A percentile compares a stretch with the other conserved stretches of the same genome.
These are phyloP conservation scores for Xerocomellus amylosporus DNA, from an alignment of 768 basidiomycete genomes.

Conservation along the genomic window DNA sequence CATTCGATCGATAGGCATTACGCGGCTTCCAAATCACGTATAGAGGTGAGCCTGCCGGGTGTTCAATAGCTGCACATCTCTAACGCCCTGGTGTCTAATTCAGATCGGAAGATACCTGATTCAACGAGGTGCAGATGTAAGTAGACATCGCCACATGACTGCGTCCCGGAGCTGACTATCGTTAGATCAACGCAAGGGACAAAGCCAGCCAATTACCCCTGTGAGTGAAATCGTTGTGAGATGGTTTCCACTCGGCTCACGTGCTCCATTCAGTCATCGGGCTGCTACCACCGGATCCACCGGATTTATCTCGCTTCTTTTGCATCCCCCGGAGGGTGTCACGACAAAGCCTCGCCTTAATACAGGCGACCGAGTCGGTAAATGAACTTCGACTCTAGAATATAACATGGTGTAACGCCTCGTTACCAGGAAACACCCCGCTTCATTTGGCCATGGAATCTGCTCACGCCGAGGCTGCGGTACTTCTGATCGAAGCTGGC, in stretches of 20 bases:
- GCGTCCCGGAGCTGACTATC: slow-evolving; percentile 30
- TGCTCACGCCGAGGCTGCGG: slow-evolving; percentile 88
- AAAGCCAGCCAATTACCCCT: slow-evolving; percentile 90
- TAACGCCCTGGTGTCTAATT: slow-evolving; percentile 27
- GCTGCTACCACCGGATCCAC: slow-evolving; percentile 94
- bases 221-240: slow-evolving; percentile 35
- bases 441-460: slow-evolving; percentile 97
- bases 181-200: slow-evolving; percentile 91
- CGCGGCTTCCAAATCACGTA: slow-evolving; percentile 86
- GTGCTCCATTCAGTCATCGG: slow-evolving; percentile 62
- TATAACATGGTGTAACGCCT: neutral
- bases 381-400: slow-evolving; percentile 12
- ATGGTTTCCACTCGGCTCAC: slow-evolving; percentile 2
- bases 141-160: slow-evolving; percentile 38
- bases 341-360: slow-evolving; percentile 76
- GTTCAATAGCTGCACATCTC: slow-evolving; percentile 20
- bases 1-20: slow-evolving; percentile 62
- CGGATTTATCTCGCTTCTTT: slow-evolving; percentile 82
- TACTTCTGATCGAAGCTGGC: slow-evolving; percentile 89
- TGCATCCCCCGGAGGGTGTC: slow-evolving; percentile 75
- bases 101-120: slow-evolving; percentile 89
- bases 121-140: slow-evolving; percentile 85
- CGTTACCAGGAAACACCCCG: slow-evolving; percentile 80
- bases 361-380: slow-evolving; percentile 77
- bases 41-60: slow-evolving; percentile 54